Base-by-base conservation (phyloP, 805 yeast genomes). In the Blastobotrys terrestris region DNA sequence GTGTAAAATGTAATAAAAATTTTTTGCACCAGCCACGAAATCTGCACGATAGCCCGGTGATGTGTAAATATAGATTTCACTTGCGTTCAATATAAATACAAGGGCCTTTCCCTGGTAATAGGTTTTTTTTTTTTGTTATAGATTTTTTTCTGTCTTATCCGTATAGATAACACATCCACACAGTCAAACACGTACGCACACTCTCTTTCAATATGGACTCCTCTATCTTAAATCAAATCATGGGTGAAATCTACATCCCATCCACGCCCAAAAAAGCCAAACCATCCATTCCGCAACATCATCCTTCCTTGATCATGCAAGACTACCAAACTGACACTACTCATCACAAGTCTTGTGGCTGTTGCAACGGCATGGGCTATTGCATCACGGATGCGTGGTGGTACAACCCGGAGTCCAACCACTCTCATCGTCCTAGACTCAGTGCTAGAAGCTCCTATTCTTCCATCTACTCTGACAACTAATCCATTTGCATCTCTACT, bases 231-330 rank as follows among this genome's bases (percentile, higher is more conserved):
- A 57, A 68, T 40, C 67, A 66, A 47, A 65, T 70, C 49, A 55
- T 74, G 48, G 72, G 71, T 47, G 73, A 72, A 63, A 68, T 74
- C 31, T 79, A 78, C 61, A 76, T 79, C 53, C 84, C 84, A 2
- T 69, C 73, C 5, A 43, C 56, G 13, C 63, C 64, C 20, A 48
- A 52, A 46, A 52, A 46, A 15, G 31, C 45, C 16, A 55, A 63
- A 11, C 60, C 57, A 7, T 53, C 53, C 14, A 72, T 78, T 7
- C 83, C 84, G 16, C 63, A 66, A 39, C 78, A 77, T 63, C 84
- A 78, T 53, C 84, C 84, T 2, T 77, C 83, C 50, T 67, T 80
- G 51, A 77, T 80, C 50, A 78, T 80, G 66, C 81, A 78, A 63
- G 84, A 79, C 64, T 67, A 69, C 51, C 76, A 75, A 58, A 78